Conservation (phyloP, 106 monocot species). For the Platanthera guangdongensis region DNA sequence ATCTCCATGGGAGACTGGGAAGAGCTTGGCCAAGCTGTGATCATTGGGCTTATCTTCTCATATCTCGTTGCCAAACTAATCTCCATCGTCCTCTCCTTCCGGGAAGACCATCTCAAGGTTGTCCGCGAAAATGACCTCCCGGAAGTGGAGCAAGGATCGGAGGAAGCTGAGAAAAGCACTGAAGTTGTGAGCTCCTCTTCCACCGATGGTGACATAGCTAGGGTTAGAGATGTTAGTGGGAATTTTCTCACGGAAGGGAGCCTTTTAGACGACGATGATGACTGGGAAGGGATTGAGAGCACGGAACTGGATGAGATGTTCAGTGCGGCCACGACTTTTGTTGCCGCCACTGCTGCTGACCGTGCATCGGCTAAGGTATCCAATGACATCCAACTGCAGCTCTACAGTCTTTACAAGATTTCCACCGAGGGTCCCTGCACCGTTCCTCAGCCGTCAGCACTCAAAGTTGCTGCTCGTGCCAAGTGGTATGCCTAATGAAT, state of each 20-base stretch:
- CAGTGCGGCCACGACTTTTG: constrained; percentile 80
- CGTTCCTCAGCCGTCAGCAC: constrained; percentile 63
- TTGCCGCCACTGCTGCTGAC: constrained; percentile 80
- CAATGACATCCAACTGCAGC: constrained; percentile 67
- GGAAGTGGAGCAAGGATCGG: background rate
- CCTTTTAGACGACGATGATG: constrained; percentile 26
- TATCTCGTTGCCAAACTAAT: constrained; percentile 98
- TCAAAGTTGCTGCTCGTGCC: constrained; percentile 81
- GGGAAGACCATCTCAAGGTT: constrained; percentile 60
- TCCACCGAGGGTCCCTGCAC: constrained; percentile 94
- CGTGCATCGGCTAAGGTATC: constrained; percentile 48
- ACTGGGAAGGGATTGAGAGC: constrained; percentile 97
- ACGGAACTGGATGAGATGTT: constrained; percentile 92
- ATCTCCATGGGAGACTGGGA: constrained; percentile 83
- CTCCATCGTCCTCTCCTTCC: constrained; percentile 79
- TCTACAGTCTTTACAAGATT: constrained; percentile 95
- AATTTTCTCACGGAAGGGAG: background rate
- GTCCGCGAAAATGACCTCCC: constrained; percentile 26
- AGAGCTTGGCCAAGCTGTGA: constrained; percentile 70
- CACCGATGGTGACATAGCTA: background rate
- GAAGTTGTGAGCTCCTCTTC: background rate
- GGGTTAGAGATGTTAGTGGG: constrained; percentile 4
- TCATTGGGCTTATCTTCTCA: constrained; percentile 73
- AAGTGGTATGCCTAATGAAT: constrained; percentile 58
- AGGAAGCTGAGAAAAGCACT: background rate